Evolutionary conservation across 2,329 filamentous ascomycete genomes (phyloP), one percentile per base, ranked within the genome.

Genomic region (Clonostachys solani): DNA sequence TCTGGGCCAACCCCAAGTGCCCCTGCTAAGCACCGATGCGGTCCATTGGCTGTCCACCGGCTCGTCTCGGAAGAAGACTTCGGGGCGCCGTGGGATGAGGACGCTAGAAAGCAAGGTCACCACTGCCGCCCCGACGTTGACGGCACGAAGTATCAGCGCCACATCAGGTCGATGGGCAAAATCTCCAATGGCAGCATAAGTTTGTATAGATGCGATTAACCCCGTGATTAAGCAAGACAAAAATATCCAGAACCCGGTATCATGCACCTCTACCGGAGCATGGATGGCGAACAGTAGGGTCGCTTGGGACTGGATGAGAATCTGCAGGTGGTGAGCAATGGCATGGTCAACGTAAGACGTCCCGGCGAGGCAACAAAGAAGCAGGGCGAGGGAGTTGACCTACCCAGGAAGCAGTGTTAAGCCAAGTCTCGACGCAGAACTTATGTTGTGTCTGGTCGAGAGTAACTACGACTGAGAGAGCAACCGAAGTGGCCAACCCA

Each of bases 1-100:
- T 2, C 60, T 64, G 3, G 78, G 73, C 87, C 87, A 92, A 43
- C 71, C 67, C 67, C 84, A 92, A 7, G 79, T 87, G 57, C 81
- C 81, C 44, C 81, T 78, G 44, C 67, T 74, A 43, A 86, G 69
- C 2, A 82, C 77, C 3, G 83, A 83, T 5, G 71, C 72, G 0
- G 83, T 85, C 55, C 73, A 75, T 65, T 86, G 75, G 15, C 71
- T 68, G 58, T 92, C 87, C 33, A 92, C 83, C 5, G 72, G 60
- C 42, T 73, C 68, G 23, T 73, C 81, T 37, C 83, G 52, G 56
- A 75, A 69, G 57, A 74, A 88, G 16, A 91, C 81, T 46, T 83
- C 73, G 5, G 87, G 87, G 12, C 87, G 75, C 40, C 87, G 77
- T 5, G 84, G 85, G 13, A 90, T 67, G 2, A 75, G 72, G 12